Evolutionary conservation across 1,139 yeast species (phyloP), one percentile per base, ranked within the genome.

Genomic region (Pichia sp.): DNA sequence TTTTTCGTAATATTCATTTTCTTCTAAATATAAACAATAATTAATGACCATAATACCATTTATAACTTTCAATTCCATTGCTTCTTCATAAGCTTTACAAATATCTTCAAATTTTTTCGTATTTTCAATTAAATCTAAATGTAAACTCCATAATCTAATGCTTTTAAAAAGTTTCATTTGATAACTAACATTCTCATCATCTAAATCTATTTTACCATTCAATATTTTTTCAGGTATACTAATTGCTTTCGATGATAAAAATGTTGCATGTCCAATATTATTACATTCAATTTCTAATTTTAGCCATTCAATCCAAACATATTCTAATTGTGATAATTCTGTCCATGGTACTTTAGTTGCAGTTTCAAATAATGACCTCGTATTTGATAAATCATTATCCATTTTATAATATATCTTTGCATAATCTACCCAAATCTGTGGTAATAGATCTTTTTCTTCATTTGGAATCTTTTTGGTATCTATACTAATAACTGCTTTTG

Each of bases 271-370:
- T 3, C 75, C 74, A 30, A 76, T 62, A 46, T 79, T 75, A 11
- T 74, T 77, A 36, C 69, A 67, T n/a, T 73, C 66, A 34, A 84
- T 58, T 47, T 79, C 81, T 65, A 81, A 66, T 53, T 84, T 87
- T 28, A 85, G 72, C 96, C 97, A 89, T 39, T 73, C 75, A 33
- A 78, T 69, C 74, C 89, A 87, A 3, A 88, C 64, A 3, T 75
- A 75, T 1, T 83, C 86, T 39, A 88, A 66, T 52, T 88, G 96
- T 34, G 78, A 78, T 1, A 79, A 70, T 26, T 73, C 67, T 33
- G 71, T 74, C 64, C 75, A 88, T 10, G 89, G 90, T 0, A 92
- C 92, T 47, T 81, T 79, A 1, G 79, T 70, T 0, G 94, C 84
- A 0, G 88, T 78, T 35, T 72, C 74, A 34, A 74, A 63, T 56